Conservation (phyloP, 192 early-diverging fungal species). For the Nowakowskiella sp. region DNA sequence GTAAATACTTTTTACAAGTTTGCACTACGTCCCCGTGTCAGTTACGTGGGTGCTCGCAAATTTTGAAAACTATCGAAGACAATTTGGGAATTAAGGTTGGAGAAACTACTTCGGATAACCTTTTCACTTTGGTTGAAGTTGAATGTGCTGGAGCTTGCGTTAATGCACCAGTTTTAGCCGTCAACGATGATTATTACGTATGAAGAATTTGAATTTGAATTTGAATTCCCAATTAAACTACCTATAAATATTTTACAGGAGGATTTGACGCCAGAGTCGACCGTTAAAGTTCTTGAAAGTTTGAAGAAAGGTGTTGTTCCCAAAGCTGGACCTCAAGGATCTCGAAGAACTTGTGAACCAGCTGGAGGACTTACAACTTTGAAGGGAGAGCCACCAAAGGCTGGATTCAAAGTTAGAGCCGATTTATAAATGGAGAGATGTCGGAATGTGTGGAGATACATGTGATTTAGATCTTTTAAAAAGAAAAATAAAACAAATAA, state of each 20-base stretch:
- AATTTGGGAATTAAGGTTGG: conserved; percentile 89
- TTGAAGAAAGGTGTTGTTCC: conserved; percentile 74
- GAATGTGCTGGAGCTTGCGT: conserved; percentile 99
- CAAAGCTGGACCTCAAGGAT: conserved; percentile 74
- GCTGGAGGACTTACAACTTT: conserved; percentile 72
- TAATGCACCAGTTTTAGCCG: conserved; percentile 94
- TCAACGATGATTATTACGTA: conserved; percentile 97
- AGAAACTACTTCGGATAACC: conserved; percentile 85
- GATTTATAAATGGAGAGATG: too few species aligned
- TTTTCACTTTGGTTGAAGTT: conserved; percentile 98
- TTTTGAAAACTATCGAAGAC: conserved; percentile 78
- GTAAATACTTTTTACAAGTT: conserved; percentile 97
- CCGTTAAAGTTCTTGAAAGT: conserved; percentile 76
- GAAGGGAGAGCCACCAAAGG: conserved; percentile 78
- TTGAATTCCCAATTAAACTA: conserved; percentile 12
- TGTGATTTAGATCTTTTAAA: too few species aligned
- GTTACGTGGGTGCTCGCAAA: conserved; percentile 86
- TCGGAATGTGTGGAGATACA: too few species aligned
- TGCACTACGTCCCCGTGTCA: conserved; percentile 98
- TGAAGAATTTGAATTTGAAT: conserved; percentile 9
- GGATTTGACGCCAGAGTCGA: conserved; percentile 89
- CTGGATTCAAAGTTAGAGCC: conserved; percentile 85
- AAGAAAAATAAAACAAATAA: too few species aligned
- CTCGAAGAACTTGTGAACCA: conserved; percentile 86
- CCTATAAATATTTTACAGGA: conserved; percentile 45